These are phyloP conservation scores for Phytophthora nicotianae DNA, from an alignment of 352 stramenopile species.

Conservation along the genomic window DNA sequence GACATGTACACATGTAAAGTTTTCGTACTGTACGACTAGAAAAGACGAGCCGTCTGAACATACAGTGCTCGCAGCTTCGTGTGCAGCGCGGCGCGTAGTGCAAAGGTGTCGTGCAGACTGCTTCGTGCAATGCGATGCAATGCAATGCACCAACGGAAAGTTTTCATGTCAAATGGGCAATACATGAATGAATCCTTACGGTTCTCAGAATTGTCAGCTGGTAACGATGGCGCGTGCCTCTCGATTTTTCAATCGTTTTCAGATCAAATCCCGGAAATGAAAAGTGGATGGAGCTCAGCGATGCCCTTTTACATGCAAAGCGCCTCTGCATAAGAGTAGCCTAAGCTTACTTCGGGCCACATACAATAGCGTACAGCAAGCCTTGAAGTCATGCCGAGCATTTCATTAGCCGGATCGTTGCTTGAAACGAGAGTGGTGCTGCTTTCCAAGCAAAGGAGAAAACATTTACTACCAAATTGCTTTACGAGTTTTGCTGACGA, in stretches of 20 bases:
- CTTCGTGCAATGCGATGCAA: background rate
- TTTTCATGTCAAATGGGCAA: conserved; percentile 1
- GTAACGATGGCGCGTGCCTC: conserved; percentile 11
- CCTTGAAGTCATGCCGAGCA: background rate
- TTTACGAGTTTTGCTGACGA: no score
- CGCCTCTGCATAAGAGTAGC: background rate
- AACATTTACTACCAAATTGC: no score
- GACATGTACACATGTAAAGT: no score
- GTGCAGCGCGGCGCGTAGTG: background rate
- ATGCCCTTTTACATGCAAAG: conserved; percentile 13
- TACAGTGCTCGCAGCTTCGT: conserved; percentile 13
- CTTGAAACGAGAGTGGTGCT: no score
- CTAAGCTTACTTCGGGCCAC: no score
- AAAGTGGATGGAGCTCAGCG: conserved; percentile 8
- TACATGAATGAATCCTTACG: conserved; percentile 1
- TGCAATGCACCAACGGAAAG: background rate
- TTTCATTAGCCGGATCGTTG: no score
- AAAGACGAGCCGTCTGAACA: conserved; percentile 8
- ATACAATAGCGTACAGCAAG: no score
- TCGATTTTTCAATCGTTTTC: conserved; percentile 5
- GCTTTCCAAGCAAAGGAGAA: no score
- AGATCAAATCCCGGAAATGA: conserved; percentile 3
- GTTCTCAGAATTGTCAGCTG: conserved; percentile 8
- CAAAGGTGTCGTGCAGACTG: background rate
- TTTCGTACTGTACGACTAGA: conserved; percentile 9